phyloP scores from a whole-genome alignment of 129 eudicot genomes.

The Silybum marianum region DNA sequence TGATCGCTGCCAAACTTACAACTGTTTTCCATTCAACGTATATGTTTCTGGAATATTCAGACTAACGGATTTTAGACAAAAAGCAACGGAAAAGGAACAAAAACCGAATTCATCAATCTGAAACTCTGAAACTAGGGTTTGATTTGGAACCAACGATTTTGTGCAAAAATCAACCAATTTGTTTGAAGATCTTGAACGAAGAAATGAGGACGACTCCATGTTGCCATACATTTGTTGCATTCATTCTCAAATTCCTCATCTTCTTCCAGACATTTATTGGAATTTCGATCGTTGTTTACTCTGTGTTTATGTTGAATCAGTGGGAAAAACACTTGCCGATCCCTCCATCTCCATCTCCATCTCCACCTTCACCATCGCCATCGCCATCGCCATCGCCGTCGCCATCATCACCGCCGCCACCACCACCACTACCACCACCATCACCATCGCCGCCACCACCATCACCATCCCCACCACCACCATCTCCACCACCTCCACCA shows the following conservation, averaged over 20 bases:
- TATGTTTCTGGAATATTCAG: background rate
- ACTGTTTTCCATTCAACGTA: conserved; percentile 11
- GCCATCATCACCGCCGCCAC: conserved; percentile 22
- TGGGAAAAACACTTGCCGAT: conserved; percentile 56
- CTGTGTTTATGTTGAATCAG: conserved; percentile 67
- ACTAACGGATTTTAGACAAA: background rate
- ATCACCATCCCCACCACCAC: background rate
- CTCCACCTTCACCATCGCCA: conserved; percentile 16
- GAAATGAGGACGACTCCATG: conserved; percentile 64
- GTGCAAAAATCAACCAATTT: conserved; percentile 10
- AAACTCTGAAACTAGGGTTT: conserved; percentile 29
- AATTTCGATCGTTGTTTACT: conserved; percentile 60
- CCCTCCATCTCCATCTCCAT: conserved; percentile 30
- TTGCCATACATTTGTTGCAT: conserved; percentile 67
- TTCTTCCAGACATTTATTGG: conserved; percentile 70
- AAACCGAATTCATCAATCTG: conserved; percentile 9
- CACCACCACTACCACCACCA: conserved; percentile 16
- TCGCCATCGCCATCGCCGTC: background rate
- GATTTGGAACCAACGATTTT: conserved; percentile 5
- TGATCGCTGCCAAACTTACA: background rate
- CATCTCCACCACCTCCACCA: background rate
- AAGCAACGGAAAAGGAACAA: conserved; percentile 10
- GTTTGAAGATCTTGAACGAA: background rate
- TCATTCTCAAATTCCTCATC: conserved; percentile 67
- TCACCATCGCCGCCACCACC: conserved; percentile 13